Percentiles rank a stretch among this genome's conserved stretches.
phyloP scores from a whole-genome alignment of 805 yeast genomes.

The Sugiyamaella valdiviana region DNA sequence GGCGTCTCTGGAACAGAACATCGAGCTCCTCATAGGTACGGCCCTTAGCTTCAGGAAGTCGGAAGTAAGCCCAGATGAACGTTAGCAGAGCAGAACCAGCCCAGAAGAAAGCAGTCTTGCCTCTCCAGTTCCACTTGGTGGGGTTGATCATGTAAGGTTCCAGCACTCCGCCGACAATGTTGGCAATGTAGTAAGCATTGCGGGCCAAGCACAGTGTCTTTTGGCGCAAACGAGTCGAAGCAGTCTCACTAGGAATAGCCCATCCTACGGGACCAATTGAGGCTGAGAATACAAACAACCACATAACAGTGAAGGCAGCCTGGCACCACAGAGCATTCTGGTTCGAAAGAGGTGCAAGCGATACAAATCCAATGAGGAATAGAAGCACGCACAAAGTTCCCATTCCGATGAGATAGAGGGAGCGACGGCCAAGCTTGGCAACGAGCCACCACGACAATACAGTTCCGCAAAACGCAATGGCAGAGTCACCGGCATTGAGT shows the following conservation, averaged over 20 bases:
- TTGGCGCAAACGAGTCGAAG: conserved; percentile 37
- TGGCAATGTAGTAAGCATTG: conserved; percentile 21
- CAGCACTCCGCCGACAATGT: conserved; percentile 15
- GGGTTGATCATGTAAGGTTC: conserved; percentile 46
- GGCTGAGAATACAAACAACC: conserved; percentile 39
- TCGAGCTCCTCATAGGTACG: conserved; percentile 57
- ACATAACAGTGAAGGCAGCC: conserved; percentile 4
- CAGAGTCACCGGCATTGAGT: conserved; percentile 40
- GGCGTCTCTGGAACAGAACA: conserved; percentile 38
- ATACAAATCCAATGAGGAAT: conserved; percentile 37
- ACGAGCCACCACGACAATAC: conserved; percentile 19
- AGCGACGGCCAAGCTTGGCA: conserved; percentile 21
- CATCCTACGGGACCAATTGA: conserved; percentile 41
- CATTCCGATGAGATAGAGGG: conserved; percentile 31
- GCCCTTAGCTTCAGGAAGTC: conserved; percentile 54
- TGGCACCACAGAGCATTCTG: conserved; percentile 12
- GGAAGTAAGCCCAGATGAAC: conserved; percentile 42
- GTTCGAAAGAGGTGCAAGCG: conserved; percentile 3
- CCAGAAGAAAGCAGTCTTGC: conserved; percentile 44
- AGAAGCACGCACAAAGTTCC: conserved; percentile 32
- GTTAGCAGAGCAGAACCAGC: conserved; percentile 32
- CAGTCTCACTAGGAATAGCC: conserved; percentile 38
- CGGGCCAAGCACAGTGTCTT: conserved; percentile 40
- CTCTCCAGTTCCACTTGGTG: conserved; percentile 40
- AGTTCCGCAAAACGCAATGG: conserved; percentile 42